Conservation (phyloP, 495 filamentous ascomycete species). For the Arthonia radiata region DNA sequence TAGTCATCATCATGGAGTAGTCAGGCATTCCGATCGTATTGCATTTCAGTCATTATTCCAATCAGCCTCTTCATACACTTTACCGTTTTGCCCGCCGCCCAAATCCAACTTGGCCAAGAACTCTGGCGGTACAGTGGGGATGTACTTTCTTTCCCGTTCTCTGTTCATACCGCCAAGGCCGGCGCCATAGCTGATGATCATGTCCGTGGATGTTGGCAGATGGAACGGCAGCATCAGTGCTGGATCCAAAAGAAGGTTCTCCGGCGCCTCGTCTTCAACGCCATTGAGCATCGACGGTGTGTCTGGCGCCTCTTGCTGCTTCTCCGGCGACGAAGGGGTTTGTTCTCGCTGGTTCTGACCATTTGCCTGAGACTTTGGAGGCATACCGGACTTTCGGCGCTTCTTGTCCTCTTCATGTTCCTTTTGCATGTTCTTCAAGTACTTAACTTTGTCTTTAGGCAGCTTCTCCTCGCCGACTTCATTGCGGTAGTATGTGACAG, state of each 20-base stretch:
- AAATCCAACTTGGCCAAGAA: constrained; percentile 76
- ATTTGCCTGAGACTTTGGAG: constrained; percentile 5
- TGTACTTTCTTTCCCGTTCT: constrained; percentile 82
- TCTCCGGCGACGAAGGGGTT: no score
- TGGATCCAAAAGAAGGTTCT: constrained; percentile 61
- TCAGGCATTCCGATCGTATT: no score
- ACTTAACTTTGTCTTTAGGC: constrained; percentile 65
- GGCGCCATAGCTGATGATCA: constrained; percentile 85
- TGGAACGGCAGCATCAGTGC: constrained; percentile 85
- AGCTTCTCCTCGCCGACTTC: constrained; percentile 91
- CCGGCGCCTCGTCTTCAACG: constrained; percentile 33
- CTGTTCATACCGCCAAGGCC: constrained; percentile 81
- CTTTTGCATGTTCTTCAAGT: constrained; percentile 55
- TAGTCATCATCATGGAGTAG: no score
- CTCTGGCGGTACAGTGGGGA: constrained; percentile 85
- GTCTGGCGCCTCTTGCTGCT: constrained; percentile 1
- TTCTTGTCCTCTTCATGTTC: no score
- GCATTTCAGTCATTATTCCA: constrained; percentile 1
- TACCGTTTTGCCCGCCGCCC: neutral
- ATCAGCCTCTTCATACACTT: neutral
- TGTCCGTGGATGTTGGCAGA: constrained; percentile 85
- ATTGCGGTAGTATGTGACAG: constrained; percentile 72
- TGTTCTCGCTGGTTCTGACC: neutral
- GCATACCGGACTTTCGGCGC: no score
- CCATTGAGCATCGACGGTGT: constrained; percentile 10